Percentiles rank a stretch among this genome's conserved stretches.
These are phyloP conservation scores for Phaeoacremonium minimum DNA, from an alignment of 2,329 filamentous ascomycete species.

Conservation along the genomic window DNA sequence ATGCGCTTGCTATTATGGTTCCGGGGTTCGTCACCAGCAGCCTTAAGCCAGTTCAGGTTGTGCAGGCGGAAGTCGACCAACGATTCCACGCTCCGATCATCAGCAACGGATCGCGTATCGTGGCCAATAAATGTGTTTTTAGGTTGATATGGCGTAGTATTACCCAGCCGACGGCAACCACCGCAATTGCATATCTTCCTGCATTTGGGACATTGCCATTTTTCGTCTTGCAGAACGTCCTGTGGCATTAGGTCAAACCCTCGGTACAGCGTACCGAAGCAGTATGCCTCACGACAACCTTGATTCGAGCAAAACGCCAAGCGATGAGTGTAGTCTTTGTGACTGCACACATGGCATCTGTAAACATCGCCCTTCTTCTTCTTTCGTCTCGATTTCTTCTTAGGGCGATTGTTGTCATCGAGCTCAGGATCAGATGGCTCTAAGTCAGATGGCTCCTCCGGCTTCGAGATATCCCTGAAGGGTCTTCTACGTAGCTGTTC, in stretches of 20 bases:
- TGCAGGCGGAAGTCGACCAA: slow-evolving; percentile 88
- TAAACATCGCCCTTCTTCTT: slow-evolving; percentile 50
- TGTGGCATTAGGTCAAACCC: slow-evolving; percentile 90
- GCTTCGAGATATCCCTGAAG: slow-evolving; percentile 75
- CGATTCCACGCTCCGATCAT: slow-evolving; percentile 84
- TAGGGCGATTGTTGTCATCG: slow-evolving; percentile 59
- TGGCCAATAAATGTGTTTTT: slow-evolving; percentile 86
- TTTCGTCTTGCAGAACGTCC: slow-evolving; percentile 70
- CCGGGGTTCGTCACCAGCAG: slow-evolving; percentile 51
- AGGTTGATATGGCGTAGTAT: slow-evolving; percentile 77
- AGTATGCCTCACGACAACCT: slow-evolving; percentile 73
- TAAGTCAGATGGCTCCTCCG: slow-evolving; percentile 41
- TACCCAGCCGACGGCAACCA: slow-evolving; percentile 61
- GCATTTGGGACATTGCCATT: slow-evolving; percentile 90
- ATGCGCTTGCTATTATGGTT: slow-evolving; percentile 54
- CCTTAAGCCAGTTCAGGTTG: slow-evolving; percentile 78
- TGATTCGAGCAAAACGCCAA: slow-evolving; percentile 71
- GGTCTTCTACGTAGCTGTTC: slow-evolving; percentile 77
- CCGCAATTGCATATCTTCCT: slow-evolving; percentile 83
- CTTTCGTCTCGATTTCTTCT: slow-evolving; percentile 56
- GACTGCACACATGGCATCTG: slow-evolving; percentile 78
- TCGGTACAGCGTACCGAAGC: slow-evolving; percentile 88
- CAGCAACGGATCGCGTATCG: slow-evolving; percentile 84
- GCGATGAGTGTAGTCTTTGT: slow-evolving; percentile 78
- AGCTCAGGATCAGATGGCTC: slow-evolving; percentile 49